These are phyloP conservation scores for Vigna nakashimae DNA, from an alignment of 306 rosid genomes.

Conservation along the genomic window DNA sequence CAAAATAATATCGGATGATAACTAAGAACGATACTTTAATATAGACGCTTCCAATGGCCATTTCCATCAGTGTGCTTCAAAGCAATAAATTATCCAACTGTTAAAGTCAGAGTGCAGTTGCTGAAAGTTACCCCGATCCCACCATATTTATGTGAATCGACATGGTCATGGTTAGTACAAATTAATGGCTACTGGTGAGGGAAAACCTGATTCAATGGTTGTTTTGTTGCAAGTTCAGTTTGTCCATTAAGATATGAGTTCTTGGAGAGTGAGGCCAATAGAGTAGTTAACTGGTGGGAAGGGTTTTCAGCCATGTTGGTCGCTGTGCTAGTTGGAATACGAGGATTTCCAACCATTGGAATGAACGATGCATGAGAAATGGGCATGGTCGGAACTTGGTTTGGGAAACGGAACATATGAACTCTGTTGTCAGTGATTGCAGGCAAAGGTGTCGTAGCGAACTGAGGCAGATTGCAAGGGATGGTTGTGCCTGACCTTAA, in stretches of 20 bases:
- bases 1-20: too few relatives aligned
- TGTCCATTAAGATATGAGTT: conserved; percentile 16
- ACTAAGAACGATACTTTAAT: too few relatives aligned
- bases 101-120: too few relatives aligned
- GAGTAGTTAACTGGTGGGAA: conserved; percentile 10
- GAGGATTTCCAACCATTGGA: conserved; percentile 28
- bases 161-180: background rate
- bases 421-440: conserved; percentile 34
- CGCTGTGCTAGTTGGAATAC: too few relatives aligned
- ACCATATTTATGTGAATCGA: too few relatives aligned
- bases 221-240: conserved; percentile 9
- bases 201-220: conserved; percentile 25
- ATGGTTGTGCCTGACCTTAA: conserved; percentile 39
- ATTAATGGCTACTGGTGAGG: conserved; percentile 14
- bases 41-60: too few relatives aligned
- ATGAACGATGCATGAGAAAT: conserved; percentile 43
- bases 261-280: conserved; percentile 19
- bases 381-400: conserved; percentile 9
- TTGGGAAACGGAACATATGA: conserved; percentile 41
- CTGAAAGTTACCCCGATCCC: too few relatives aligned
- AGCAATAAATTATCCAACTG: too few relatives aligned
- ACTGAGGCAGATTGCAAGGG: conserved; percentile 43
- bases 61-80: too few relatives aligned
- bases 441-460: conserved; percentile 42
- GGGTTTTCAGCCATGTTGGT: too few relatives aligned